Evolutionary conservation across 768 basidiomycete genomes (phyloP).

Genomic region (Tephrocybe sp.): DNA sequence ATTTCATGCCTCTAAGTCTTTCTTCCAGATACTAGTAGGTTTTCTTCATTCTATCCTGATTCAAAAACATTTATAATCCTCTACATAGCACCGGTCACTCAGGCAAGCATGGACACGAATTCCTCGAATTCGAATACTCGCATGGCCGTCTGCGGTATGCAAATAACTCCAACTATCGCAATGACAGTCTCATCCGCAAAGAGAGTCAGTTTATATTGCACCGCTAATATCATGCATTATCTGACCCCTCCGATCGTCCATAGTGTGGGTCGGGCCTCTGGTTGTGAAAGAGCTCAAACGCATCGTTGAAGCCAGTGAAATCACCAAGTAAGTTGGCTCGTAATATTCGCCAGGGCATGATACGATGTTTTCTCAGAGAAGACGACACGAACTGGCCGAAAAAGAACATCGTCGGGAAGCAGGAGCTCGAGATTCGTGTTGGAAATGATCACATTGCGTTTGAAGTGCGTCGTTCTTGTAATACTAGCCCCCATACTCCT

Average conservation of each 20-base stretch:
- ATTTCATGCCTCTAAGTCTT: no score
- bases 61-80: neutral
- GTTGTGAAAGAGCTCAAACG: constrained; percentile 94
- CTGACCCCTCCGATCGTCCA: neutral
- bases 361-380: constrained; percentile 62
- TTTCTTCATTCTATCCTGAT: neutral
- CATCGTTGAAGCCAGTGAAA: constrained; percentile 90
- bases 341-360: neutral
- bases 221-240: neutral
- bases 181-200: constrained; percentile 97
- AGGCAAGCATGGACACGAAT: constrained; percentile 97
- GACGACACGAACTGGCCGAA: constrained; percentile 99
- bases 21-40: constrained; percentile 47
- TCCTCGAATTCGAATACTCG: constrained; percentile 97
- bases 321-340: constrained; percentile 72
- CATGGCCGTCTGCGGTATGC: constrained; percentile 96
- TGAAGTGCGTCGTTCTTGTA: constrained; percentile 58
- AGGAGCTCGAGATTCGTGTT: constrained; percentile 93
- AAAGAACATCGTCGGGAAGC: constrained; percentile 98
- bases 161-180: constrained; percentile 99
- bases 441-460: constrained; percentile 97
- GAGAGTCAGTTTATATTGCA: constrained; percentile 69
- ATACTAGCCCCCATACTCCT: neutral
- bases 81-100: constrained; percentile 90
- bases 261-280: constrained; percentile 94